phyloP scores from a whole-genome alignment of 2,329 filamentous ascomycete genomes.

The Zasmidium citrigriseum region DNA sequence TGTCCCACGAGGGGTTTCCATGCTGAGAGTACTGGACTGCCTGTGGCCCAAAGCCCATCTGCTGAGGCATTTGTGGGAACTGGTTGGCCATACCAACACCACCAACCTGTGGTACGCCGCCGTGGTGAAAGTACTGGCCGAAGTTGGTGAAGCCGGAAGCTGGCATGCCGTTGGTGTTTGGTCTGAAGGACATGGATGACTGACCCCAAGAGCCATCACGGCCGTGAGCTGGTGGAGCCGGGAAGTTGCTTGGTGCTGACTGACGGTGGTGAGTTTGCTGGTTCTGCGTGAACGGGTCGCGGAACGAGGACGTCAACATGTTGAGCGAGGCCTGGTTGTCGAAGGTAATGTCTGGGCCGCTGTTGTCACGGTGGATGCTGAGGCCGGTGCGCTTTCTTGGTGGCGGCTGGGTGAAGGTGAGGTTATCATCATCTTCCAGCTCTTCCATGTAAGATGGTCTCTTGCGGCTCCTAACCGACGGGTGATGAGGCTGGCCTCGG shows the following conservation, averaged over 20 bases:
- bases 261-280: neutral
- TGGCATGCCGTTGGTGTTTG: constrained; percentile 8
- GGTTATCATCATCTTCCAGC: constrained; percentile 33
- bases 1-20: constrained; percentile 12
- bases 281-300: constrained; percentile 1
- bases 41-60: constrained; percentile 1
- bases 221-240: constrained; percentile 10
- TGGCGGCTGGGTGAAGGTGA: constrained; percentile 33
- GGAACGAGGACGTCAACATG: constrained; percentile 20
- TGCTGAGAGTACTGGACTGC: constrained; percentile 9
- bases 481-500: constrained; percentile 12
- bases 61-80: constrained; percentile 5
- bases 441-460: constrained; percentile 14
- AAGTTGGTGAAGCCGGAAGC: constrained; percentile 5
- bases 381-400: constrained; percentile 39
- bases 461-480: constrained; percentile 11
- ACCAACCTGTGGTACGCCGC: neutral
- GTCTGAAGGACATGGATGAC: constrained; percentile 15
- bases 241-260: constrained; percentile 1
- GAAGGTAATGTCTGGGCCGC: constrained; percentile 37
- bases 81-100: neutral
- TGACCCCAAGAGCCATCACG: constrained; percentile 20
- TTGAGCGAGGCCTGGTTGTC: constrained; percentile 24
- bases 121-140: constrained; percentile 8
- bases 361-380: constrained; percentile 45